Base-by-base conservation (phyloP, 192 early-diverging fungal genomes). In the Funneliformis geosporum region DNA sequence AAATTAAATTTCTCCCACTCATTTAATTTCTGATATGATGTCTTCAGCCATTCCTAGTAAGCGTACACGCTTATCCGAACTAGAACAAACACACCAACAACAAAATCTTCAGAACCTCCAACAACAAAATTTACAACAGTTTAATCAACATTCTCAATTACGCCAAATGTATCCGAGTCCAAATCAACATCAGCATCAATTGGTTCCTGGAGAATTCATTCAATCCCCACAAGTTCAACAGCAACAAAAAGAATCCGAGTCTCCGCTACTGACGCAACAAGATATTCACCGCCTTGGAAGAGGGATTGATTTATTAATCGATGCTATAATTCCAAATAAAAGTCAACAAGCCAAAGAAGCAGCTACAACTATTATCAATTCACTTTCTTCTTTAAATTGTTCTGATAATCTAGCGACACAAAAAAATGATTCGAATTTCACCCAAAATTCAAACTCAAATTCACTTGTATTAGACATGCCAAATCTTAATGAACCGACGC, bases 391-490 rank as follows among this genome's bases (percentile, higher is more conserved):
- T 18, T n/a, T 10, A 14, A 73, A 33, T 28, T 9, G 11, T n/a
- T 21, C 27, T 70, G 0, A 43, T 70, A 43, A 42, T 42, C 27
- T 7, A 1, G 2, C 25, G 9, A 21, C n/a, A 28, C n/a, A 74
- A 55, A 25, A 39, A 11, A 28, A 75, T 75, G 73, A 62, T 25
- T 28, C 23, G 5, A n/a, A n/a, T n/a, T n/a, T n/a, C n/a, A n/a
- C n/a, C n/a, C 25, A 21, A 16, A 1, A 21, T 67, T 40, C 23
- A 12, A 47, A 65, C 8, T 68, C 25, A 28, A 78, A 23, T 46
- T 68, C 76, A 1, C 18, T 78, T 44, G 47, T 68, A 25, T 21
- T 78, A 4, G 76, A 78, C 12, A 14, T 78, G 50, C 76, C 76
- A 9, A 78, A 40, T 25, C 11, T 78, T 28, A 42, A 38, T n/a